These are phyloP conservation scores for Neurospora sp. DNA, from an alignment of 495 filamentous ascomycete species.

Conservation along the genomic window DNA sequence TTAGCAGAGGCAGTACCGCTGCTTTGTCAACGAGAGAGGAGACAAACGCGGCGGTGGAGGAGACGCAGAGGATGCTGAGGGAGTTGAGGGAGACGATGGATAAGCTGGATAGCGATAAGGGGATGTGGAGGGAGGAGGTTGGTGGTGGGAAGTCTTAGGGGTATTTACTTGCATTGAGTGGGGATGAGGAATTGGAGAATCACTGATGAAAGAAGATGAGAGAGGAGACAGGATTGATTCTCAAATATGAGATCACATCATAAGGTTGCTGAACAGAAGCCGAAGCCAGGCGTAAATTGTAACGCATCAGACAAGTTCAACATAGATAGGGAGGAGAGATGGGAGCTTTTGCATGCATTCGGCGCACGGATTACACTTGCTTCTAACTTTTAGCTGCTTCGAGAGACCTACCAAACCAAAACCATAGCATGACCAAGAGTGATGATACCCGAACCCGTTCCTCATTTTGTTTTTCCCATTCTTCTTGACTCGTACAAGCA, in stretches of 20 bases:
- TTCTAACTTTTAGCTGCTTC: not conserved
- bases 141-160: not conserved
- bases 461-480: constrained; percentile 7
- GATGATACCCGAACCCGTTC: constrained; percentile 5
- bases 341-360: not conserved
- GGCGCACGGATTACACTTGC: not conserved
- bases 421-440: not conserved
- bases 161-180: not conserved
- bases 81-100: constrained; percentile 23
- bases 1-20: not conserved
- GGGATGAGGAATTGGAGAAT: not conserved
- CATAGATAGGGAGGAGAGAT: not conserved
- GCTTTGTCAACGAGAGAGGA: constrained; percentile 1
- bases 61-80: constrained; percentile 19
- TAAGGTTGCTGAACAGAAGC: not conserved
- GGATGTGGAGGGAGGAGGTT: constrained; percentile 6
- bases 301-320: not conserved
- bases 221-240: not conserved
- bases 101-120: constrained; percentile 12
- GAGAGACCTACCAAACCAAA: not conserved
- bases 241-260: not conserved
- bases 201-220: not conserved
- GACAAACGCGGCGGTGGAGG: constrained; percentile 16
- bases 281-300: not conserved
- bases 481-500: constrained; percentile 3